Evolutionary conservation across 1,284 basidiomycete genomes (phyloP).

Genomic region (Chiua sp.): DNA sequence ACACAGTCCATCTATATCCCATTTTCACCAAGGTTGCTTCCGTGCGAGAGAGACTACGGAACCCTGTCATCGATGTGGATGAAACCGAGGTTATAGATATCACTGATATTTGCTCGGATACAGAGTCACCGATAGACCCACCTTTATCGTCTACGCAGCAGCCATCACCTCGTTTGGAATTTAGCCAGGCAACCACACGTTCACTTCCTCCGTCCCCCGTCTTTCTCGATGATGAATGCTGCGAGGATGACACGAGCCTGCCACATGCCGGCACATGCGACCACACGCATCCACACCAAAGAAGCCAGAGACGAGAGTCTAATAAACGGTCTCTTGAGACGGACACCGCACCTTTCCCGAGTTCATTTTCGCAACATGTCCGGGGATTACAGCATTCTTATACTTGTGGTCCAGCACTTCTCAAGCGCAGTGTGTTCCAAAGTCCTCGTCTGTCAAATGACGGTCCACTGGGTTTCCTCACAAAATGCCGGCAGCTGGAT

Average conservation of each 20-base stretch:
- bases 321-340: slow-evolving; percentile 8
- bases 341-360: slow-evolving; percentile 52
- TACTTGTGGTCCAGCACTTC: slow-evolving; percentile 10
- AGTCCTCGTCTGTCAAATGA: slow-evolving; percentile 5
- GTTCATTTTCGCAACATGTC: slow-evolving; percentile 62
- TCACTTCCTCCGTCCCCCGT: slow-evolving; percentile 11
- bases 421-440: slow-evolving; percentile 12
- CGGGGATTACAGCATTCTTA: slow-evolving; percentile 54
- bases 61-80: slow-evolving; percentile 8
- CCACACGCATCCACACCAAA: not conserved
- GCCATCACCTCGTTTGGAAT: slow-evolving; percentile 17
- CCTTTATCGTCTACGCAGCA: slow-evolving; percentile 9
- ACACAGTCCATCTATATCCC: slow-evolving; percentile 31
- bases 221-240: not conserved
- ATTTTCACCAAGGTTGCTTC: slow-evolving; percentile 27
- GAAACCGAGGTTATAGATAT: slow-evolving; percentile 24
- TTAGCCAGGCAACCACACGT: slow-evolving; percentile 5
- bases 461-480: slow-evolving; percentile 24
- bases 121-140: slow-evolving; percentile 19
- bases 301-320: slow-evolving; percentile 7
- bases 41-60: slow-evolving; percentile 2
- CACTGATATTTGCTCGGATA: slow-evolving; percentile 17
- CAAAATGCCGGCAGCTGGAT: slow-evolving; percentile 7
- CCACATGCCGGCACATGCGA: slow-evolving; percentile 6
- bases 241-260: slow-evolving; percentile 10